Evolutionary conservation across 257 asterid genomes (phyloP).

Genomic region (Jacaranda mimosifolia): DNA sequence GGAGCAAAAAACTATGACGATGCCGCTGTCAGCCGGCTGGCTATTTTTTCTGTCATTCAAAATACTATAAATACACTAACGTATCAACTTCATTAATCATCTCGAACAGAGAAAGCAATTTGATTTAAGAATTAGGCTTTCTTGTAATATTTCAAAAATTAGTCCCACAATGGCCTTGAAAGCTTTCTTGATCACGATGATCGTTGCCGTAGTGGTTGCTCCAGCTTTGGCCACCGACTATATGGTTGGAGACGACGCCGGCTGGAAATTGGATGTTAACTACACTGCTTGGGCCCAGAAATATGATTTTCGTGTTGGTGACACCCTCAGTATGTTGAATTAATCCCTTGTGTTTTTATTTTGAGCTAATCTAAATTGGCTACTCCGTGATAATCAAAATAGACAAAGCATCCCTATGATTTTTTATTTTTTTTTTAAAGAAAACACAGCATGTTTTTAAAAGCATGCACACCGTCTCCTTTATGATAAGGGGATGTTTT

Average conservation of each 20-base stretch:
- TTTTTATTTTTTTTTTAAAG: too few relatives aligned
- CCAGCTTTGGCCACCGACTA: slow-evolving; percentile 43
- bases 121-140: background rate
- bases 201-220: slow-evolving; percentile 24
- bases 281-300: slow-evolving; percentile 45
- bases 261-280: slow-evolving; percentile 47
- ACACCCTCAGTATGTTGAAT: slow-evolving; percentile 39
- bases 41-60: background rate
- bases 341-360: background rate
- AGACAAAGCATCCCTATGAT: too few relatives aligned
- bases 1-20: background rate
- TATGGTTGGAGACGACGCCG: slow-evolving; percentile 54
- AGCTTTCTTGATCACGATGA: slow-evolving; percentile 34
- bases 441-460: too few relatives aligned
- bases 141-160: background rate
- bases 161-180: slow-evolving; percentile 21
- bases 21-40: slow-evolving; percentile 28
- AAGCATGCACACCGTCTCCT: too few relatives aligned
- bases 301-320: slow-evolving; percentile 48
- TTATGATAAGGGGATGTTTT: too few relatives aligned
- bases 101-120: background rate
- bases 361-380: background rate
- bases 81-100: background rate
- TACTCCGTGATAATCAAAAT: background rate
- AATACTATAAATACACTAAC: background rate